Conservation (phyloP, 169 alveolate species). For the Prorocentrum cordatum region DNA sequence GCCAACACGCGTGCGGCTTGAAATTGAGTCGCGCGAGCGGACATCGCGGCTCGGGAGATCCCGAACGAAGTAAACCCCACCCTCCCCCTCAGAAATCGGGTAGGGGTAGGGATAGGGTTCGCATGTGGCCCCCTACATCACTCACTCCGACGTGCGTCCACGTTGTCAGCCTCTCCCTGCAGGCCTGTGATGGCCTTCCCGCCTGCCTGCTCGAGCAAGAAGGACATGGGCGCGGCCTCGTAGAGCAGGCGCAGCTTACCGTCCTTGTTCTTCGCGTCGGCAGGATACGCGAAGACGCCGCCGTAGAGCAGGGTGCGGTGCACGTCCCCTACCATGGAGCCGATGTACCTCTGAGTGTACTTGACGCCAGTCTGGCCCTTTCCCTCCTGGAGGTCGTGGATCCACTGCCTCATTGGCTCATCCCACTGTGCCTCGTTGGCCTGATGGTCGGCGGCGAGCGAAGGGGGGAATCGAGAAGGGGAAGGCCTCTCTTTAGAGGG, state of each 20-base stretch:
- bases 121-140: too few relatives aligned
- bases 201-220: conserved; percentile 77
- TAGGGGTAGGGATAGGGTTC: too few relatives aligned
- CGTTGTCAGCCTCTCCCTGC: too few relatives aligned
- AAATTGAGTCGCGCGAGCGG: too few relatives aligned
- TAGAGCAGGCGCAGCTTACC: conserved; percentile 80
- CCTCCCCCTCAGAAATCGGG: too few relatives aligned
- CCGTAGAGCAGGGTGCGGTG: conserved; percentile 74
- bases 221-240: conserved; percentile 80
- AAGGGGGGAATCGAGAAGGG: too few relatives aligned
- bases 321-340: conserved; percentile 76
- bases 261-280: conserved; percentile 73
- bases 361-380: conserved; percentile 44
- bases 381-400: conserved; percentile 57
- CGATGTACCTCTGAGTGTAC: conserved; percentile 53
- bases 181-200: conserved; percentile 64
- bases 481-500: too few relatives aligned
- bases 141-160: too few relatives aligned
- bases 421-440: conserved; percentile 62
- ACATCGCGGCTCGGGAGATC: too few relatives aligned
- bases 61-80: too few relatives aligned
- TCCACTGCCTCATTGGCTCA: conserved; percentile 45
- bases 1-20: too few relatives aligned
- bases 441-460: too few relatives aligned
- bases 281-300: conserved; percentile 76